phyloP scores from a whole-genome alignment of 441 rosid species.

The Kokia cookei region DNA sequence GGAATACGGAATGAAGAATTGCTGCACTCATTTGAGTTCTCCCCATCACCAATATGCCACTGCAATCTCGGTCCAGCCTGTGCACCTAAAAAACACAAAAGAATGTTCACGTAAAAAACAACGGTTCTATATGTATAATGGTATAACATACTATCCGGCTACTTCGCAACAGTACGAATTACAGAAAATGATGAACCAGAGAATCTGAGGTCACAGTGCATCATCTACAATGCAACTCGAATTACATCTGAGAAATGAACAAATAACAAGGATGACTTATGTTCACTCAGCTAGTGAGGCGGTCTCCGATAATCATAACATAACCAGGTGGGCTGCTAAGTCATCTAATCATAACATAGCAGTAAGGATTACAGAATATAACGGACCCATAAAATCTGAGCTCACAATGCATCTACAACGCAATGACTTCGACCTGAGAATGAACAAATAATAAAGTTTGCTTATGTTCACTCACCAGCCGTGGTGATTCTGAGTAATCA shows the following conservation, averaged over 20 bases:
- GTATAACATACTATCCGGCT: background rate
- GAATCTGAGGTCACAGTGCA: background rate
- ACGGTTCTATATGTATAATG: background rate
- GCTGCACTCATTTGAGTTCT: slow-evolving; percentile 77
- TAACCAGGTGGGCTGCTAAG: no score
- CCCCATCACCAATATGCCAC: slow-evolving; percentile 93
- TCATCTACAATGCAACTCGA: background rate
- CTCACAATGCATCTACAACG: background rate
- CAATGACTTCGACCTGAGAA: background rate
- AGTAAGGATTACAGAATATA: background rate
- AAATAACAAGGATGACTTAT: background rate
- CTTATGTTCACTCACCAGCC: slow-evolving; percentile 57
- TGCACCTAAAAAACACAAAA: slow-evolving; percentile 53
- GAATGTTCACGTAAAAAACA: background rate
- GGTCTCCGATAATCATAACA: no score
- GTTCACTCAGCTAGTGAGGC: slow-evolving; percentile 41
- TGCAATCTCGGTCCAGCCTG: slow-evolving; percentile 89
- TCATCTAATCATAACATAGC: no score
- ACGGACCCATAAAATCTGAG: background rate
- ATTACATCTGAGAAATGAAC: background rate
- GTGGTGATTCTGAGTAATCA: slow-evolving; percentile 65
- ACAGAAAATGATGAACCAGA: background rate
- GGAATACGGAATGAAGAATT: slow-evolving; percentile 76
- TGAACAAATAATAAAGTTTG: background rate
- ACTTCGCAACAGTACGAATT: background rate